Evolutionary conservation across 2,329 filamentous ascomycete genomes (phyloP).

Genomic region (Zopfia rhizophila): DNA sequence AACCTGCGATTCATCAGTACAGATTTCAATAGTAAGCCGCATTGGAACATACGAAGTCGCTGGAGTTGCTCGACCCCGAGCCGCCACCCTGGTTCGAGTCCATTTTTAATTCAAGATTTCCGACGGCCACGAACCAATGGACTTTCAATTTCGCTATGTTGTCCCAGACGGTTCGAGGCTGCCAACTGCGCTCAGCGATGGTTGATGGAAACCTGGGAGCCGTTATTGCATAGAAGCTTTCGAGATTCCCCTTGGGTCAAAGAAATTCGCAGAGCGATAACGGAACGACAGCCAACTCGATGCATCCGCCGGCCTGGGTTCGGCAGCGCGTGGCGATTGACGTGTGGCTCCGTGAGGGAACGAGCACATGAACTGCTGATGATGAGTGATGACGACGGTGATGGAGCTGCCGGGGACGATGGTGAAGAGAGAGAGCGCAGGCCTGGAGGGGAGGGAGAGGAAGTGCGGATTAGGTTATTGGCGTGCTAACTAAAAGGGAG

Average conservation of each 20-base stretch:
- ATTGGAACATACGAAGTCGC: constrained; percentile 83
- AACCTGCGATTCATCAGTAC: constrained; percentile 69
- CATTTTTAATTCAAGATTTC: constrained; percentile 33
- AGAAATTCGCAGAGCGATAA: constrained; percentile 8
- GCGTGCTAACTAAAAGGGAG: constrained; percentile 5
- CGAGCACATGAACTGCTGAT: neutral
- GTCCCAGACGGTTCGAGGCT: no score
- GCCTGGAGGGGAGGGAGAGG: constrained; percentile 6
- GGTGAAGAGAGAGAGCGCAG: neutral
- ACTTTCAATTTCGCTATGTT: neutral
- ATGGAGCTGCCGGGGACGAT: constrained; percentile 3
- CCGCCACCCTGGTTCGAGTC: constrained; percentile 43
- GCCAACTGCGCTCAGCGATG: no score
- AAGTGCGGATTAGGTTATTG: constrained; percentile 17
- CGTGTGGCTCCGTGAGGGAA: neutral
- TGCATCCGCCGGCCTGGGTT: constrained; percentile 12
- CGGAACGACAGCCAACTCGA: constrained; percentile 9
- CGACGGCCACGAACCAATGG: neutral
- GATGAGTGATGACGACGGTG: neutral
- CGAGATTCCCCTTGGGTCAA: neutral
- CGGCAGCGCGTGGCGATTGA: constrained; percentile 12
- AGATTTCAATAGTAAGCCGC: constrained; percentile 9
- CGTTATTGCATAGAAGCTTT: constrained; percentile 1
- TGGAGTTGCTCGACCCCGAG: constrained; percentile 78
- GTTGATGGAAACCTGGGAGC: no score